Conservation (phyloP, 306 rosid species). For the Trifolium fragiferum region DNA sequence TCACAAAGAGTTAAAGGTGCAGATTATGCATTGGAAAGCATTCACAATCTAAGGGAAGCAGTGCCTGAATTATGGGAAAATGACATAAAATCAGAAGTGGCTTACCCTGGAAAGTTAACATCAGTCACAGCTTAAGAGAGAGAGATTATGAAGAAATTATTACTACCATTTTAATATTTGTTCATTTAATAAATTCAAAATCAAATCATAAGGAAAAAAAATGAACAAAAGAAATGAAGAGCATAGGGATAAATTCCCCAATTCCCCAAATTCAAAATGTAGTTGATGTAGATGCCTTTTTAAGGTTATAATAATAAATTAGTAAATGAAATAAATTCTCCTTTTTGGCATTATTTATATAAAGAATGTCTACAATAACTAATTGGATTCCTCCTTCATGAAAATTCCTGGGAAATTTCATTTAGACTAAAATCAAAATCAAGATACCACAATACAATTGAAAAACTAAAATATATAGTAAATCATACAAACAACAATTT, state of each 20-base stretch:
- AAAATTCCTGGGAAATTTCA: background rate
- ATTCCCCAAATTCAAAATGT: slow-evolving; percentile 37
- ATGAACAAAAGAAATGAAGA: background rate
- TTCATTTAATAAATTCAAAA: slow-evolving; percentile 12
- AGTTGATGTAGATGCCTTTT: slow-evolving; percentile 54
- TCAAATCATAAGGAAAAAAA: background rate
- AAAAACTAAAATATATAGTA: background rate
- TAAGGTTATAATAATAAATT: slow-evolving; percentile 37
- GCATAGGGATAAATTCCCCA: slow-evolving; percentile 36
- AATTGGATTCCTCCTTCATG: background rate
- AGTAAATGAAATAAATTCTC: slow-evolving; percentile 37
- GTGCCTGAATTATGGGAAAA: slow-evolving; percentile 84
- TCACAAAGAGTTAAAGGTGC: slow-evolving; percentile 90
- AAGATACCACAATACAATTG: background rate
- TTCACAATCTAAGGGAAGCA: slow-evolving; percentile 92
- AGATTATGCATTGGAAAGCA: slow-evolving; percentile 92
- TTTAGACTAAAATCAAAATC: background rate
- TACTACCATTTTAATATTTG: slow-evolving; percentile 15
- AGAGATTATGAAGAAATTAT: background rate
- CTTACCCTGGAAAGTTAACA: slow-evolving; percentile 75
- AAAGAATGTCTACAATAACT: slow-evolving; percentile 5
- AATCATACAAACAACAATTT: too few relatives aligned
- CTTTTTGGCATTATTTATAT: slow-evolving; percentile 11
- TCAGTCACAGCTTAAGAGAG: slow-evolving; percentile 77
- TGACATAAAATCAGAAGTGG: slow-evolving; percentile 74